Conservation (phyloP, 441 rosid species). For the Pelargonium myrrhifolium region DNA sequence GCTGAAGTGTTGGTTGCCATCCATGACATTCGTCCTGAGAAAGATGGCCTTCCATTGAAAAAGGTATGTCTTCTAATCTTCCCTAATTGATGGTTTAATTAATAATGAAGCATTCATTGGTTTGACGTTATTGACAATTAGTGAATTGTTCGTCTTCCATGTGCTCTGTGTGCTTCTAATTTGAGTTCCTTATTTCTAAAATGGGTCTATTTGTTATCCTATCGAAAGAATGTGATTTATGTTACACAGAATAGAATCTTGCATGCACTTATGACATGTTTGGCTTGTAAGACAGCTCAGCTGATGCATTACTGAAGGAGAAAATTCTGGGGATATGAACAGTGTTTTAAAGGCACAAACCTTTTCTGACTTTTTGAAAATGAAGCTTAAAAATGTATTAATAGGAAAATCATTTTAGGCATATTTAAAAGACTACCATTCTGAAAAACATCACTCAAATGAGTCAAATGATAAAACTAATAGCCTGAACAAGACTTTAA, state of each 20-base stretch:
- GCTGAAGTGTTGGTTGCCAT: constrained; percentile 97
- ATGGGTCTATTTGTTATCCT: neutral
- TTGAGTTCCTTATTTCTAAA: neutral
- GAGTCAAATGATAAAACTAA: too few relatives aligned
- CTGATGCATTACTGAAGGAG: too few relatives aligned
- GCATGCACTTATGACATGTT: too few relatives aligned
- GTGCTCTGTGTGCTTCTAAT: neutral
- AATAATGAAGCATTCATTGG: constrained; percentile 9
- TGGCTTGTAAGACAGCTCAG: too few relatives aligned
- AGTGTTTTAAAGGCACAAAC: too few relatives aligned
- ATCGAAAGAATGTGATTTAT: neutral
- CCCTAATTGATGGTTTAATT: constrained; percentile 17
- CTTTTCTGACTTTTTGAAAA: too few relatives aligned
- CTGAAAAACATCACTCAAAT: too few relatives aligned
- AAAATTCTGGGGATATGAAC: too few relatives aligned
- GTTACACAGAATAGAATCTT: neutral
- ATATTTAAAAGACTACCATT: too few relatives aligned
- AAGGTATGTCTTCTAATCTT: constrained; percentile 45
- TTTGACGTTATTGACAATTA: constrained; percentile 2
- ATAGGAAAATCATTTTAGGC: too few relatives aligned
- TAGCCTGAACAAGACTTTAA: too few relatives aligned
- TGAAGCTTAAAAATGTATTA: too few relatives aligned
- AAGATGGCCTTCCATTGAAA: constrained; percentile 75
- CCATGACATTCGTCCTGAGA: constrained; percentile 84
- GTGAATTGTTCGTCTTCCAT: neutral